phyloP scores from a whole-genome alignment of 208 protist genomes.

The Wallacemonas rigidus region DNA sequence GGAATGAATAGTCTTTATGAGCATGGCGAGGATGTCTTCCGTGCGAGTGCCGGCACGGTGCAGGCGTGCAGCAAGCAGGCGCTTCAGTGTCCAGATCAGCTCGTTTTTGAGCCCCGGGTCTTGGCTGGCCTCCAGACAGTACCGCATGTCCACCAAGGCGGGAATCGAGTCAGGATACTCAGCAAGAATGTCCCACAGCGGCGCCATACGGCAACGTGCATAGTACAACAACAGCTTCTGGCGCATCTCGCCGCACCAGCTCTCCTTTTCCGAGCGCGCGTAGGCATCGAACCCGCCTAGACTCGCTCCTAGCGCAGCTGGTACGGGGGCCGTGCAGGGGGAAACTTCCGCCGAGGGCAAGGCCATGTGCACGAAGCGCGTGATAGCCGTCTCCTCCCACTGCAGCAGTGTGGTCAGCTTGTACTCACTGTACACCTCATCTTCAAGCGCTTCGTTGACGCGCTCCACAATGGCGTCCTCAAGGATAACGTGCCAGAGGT shows the following conservation, averaged over 20 bases:
- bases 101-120: constrained; percentile 57
- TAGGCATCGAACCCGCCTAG: constrained; percentile 8
- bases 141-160: constrained; percentile 74
- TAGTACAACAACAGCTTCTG: constrained; percentile 56
- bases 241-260: constrained; percentile 72
- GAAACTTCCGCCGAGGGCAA: constrained; percentile 20
- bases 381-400: constrained; percentile 73
- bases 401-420: constrained; percentile 48
- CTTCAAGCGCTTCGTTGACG: constrained; percentile 48
- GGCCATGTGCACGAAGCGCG: constrained; percentile 66
- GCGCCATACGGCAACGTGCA: constrained; percentile 56
- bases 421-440: constrained; percentile 60
- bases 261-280: constrained; percentile 45
- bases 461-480: constrained; percentile 46
- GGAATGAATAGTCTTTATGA: constrained; percentile 77
- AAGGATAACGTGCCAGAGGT: constrained; percentile 64
- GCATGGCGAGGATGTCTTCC: constrained; percentile 83
- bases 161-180: constrained; percentile 85
- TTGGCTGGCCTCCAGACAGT: constrained; percentile 60
- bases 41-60: constrained; percentile 85
- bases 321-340: neutral
- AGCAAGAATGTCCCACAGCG: constrained; percentile 86
- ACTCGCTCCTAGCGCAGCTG: neutral
- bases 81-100: constrained; percentile 55
- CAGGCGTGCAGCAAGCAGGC: constrained; percentile 71